Conservation (phyloP, 768 basidiomycete species). For the Lactarius evosmus region DNA sequence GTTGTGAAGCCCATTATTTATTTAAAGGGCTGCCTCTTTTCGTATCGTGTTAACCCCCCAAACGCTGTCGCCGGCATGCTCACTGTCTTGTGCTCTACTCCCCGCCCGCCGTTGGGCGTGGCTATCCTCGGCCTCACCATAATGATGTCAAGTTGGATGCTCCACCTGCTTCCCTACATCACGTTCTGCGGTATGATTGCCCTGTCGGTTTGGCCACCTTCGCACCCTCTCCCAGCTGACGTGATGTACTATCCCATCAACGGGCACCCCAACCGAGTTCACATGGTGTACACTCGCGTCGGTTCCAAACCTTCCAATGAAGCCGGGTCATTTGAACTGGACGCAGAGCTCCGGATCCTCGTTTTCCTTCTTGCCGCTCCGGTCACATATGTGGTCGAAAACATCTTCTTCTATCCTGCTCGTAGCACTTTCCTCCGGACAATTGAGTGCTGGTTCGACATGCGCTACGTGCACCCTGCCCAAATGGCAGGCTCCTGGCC, state of each 20-base stretch:
- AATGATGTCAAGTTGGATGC: constrained; percentile 3
- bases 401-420: constrained; percentile 7
- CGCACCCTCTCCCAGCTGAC: not conserved
- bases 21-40: constrained; percentile 1
- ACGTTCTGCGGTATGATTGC: constrained; percentile 11
- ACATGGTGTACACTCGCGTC: not conserved
- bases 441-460: constrained; percentile 19
- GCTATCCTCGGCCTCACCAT: constrained; percentile 17
- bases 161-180: constrained; percentile 15
- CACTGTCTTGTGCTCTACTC: constrained; percentile 12
- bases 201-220: constrained; percentile 14
- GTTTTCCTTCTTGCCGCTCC: constrained; percentile 15
- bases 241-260: not conserved
- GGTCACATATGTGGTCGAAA: constrained; percentile 10
- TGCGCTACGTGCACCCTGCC: constrained; percentile 19
- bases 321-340: not conserved
- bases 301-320: not conserved
- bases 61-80: constrained; percentile 14
- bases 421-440: constrained; percentile 3
- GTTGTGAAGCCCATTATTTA: not conserved
- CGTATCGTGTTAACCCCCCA: not conserved
- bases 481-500: constrained; percentile 19
- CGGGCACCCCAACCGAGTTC: not conserved
- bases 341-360: not conserved
- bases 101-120: constrained; percentile 18